phyloP scores from a whole-genome alignment of 331 rosid species.

The Telfairia occidentalis region DNA sequence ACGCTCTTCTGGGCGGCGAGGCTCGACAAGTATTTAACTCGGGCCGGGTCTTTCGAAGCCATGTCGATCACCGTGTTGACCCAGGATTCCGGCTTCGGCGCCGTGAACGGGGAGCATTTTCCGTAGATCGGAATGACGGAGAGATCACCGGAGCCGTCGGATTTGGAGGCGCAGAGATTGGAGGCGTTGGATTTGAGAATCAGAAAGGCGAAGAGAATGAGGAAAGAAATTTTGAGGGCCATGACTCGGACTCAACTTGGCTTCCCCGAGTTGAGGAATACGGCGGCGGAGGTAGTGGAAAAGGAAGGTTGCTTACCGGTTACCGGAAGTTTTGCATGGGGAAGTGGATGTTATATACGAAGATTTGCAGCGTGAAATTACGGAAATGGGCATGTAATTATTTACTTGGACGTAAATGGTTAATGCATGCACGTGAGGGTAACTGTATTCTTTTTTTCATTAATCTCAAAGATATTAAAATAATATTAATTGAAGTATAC shows the following conservation, averaged over 20 bases:
- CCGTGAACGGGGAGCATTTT: constrained; percentile 73
- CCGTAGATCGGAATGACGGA: constrained; percentile 65
- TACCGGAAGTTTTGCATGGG: constrained; percentile 1
- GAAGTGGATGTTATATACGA: constrained; percentile 6
- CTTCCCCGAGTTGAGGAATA: not conserved
- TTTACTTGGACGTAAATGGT: not conserved
- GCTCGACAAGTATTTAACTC: constrained; percentile 51
- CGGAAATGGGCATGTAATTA: not conserved
- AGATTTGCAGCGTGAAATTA: not conserved
- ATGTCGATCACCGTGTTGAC: constrained; percentile 41
- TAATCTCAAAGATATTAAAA: too few relatives aligned
- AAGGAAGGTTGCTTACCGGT: not conserved
- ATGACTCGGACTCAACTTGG: constrained; percentile 22
- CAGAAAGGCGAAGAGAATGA: constrained; percentile 21
- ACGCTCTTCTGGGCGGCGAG: constrained; percentile 38
- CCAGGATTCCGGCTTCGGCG: constrained; percentile 49
- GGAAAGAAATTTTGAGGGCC: constrained; percentile 19
- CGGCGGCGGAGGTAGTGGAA: not conserved
- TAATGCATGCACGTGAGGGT: not conserved
- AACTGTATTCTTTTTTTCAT: not conserved
- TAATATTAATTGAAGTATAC: too few relatives aligned
- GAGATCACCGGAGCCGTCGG: constrained; percentile 32
- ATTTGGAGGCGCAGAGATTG: constrained; percentile 46
- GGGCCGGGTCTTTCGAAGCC: constrained; percentile 65
- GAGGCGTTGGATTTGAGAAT: constrained; percentile 17